Evolutionary conservation across 1,284 basidiomycete genomes (phyloP).

Genomic region (Naganishia albida): DNA sequence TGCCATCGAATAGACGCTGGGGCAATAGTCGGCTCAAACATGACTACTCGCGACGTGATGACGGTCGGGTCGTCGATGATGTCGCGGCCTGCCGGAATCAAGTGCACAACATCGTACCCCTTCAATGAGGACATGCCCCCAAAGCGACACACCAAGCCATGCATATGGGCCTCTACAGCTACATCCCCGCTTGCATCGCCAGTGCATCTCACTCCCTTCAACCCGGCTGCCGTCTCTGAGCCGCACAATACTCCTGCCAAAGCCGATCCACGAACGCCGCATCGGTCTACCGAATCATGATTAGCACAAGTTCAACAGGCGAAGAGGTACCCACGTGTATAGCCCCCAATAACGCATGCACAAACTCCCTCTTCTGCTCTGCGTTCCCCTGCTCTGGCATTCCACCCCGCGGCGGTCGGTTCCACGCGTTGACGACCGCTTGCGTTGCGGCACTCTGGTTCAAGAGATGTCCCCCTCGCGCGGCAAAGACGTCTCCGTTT

Average conservation of each 20-base stretch:
- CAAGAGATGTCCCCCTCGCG: background rate
- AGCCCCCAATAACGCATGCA: constrained; percentile 16
- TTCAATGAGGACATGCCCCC: background rate
- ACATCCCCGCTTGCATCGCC: background rate
- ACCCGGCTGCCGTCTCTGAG: constrained; percentile 5
- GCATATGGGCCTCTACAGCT: background rate
- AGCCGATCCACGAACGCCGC: constrained; percentile 18
- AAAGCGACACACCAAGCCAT: background rate
- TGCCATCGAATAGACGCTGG: too few relatives aligned
- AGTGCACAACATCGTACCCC: background rate
- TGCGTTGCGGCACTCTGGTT: background rate
- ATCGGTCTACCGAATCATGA: background rate
- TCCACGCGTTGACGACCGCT: constrained; percentile 5
- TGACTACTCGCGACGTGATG: too few relatives aligned
- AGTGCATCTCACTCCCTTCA: background rate
- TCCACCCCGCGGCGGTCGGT: background rate
- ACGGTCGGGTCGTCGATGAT: too few relatives aligned
- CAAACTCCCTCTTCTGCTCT: constrained; percentile 19
- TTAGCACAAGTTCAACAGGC: background rate
- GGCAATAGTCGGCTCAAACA: too few relatives aligned
- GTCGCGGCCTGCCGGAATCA: too few relatives aligned
- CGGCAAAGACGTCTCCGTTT: background rate
- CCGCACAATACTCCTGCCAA: constrained; percentile 18
- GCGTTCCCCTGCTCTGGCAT: constrained; percentile 1
- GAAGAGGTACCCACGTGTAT: constrained; percentile 5